Base-by-base conservation (phyloP, 768 basidiomycete species). In the Pleurotus giganteus region DNA sequence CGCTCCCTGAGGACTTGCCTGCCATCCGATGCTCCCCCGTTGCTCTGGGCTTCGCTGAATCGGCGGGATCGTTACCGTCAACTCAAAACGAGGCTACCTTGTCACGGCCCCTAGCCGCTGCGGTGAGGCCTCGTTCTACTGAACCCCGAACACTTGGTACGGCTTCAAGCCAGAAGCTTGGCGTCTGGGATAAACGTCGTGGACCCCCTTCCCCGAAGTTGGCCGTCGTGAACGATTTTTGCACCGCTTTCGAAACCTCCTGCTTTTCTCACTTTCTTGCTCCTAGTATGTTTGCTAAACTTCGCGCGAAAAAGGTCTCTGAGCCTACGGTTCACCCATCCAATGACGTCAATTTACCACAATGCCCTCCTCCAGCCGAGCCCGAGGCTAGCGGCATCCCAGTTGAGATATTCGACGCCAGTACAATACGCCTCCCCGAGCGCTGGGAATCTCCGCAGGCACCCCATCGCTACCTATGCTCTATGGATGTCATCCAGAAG, bases 401-500 rank as follows among this genome's bases (percentile, higher is more conserved):
- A 8, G 60, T 66, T 31, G 76, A 77, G 29, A 57, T 84, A 13
- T 69, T 72, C 47, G 75, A 77, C 47, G 55, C 62, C 32, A 71
- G 74, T 56, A 85, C 84, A 13, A 64, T 85, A 26, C 63, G 63
- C 34, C 65, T 80, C 37, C 76, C 79, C 5, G 57, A 66, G 4
- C 47, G 60, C 12, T 62, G 69, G 66, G 46, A 50, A 11, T 56
- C 59, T 29, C 74, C 78, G n/a, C 49, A 56, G 11, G 64, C 63
- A 17, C 42, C 63, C 15, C 88, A 91, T 64, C 78, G 75, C 24
- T 92, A 91, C 62, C 73, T 92, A 69, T 82, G 81, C 13, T 91
- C 88, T 26, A 65, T 91, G 57, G 74, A 82, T 26, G 58, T 90
- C 17, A 73, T 91, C 5, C 90, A 91, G 65, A 86, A 84, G 58